Conservation (phyloP, 139 green algal species). For the Desmodesmus armatus region DNA sequence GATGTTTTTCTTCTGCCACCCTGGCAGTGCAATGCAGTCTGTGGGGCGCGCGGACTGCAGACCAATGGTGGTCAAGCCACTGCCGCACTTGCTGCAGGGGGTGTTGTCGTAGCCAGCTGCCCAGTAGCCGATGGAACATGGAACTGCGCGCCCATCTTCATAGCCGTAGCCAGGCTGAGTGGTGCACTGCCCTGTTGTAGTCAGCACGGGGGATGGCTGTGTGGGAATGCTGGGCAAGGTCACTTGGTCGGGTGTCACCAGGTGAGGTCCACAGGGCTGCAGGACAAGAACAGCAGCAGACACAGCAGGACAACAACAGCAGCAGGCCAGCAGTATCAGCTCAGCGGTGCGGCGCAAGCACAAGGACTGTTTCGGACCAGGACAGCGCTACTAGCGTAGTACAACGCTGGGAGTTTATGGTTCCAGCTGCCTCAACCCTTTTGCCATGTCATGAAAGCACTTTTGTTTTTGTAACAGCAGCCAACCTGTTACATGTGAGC, state of each 20-base stretch:
- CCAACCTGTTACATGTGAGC: neutral
- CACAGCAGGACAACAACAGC: neutral
- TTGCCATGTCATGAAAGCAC: neutral
- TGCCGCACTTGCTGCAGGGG: neutral
- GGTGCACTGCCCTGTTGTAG: neutral
- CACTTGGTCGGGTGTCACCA: neutral
- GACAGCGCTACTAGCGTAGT: neutral
- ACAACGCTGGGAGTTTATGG: neutral
- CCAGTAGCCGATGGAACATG: constrained; percentile 13
- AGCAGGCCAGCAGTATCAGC: neutral
- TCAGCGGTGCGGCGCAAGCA: neutral
- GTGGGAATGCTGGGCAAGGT: neutral
- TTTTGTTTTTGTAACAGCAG: neutral
- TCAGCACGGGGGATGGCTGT: neutral
- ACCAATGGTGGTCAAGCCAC: neutral
- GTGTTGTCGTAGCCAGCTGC: neutral
- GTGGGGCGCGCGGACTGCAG: neutral
- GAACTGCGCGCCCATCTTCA: neutral
- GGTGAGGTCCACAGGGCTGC: neutral
- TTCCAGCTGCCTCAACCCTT: neutral
- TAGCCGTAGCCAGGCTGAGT: constrained; percentile 13
- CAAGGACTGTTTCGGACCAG: neutral
- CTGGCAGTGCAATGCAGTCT: neutral
- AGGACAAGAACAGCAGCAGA: neutral
- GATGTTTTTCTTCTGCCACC: neutral